Base-by-base conservation (phyloP, 305 asterid species). In the Lippia alba region DNA sequence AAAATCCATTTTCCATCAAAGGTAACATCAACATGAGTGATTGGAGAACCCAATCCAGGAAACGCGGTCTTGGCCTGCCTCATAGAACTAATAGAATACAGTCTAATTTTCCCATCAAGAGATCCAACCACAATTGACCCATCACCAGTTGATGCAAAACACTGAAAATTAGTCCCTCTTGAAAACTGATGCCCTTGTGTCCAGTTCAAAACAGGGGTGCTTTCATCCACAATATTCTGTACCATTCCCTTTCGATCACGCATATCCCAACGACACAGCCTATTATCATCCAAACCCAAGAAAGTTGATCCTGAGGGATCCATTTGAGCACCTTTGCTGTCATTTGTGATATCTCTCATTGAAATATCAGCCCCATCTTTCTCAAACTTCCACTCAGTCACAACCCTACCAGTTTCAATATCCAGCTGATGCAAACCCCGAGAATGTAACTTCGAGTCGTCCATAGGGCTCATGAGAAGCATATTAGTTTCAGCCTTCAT, bases 191-290 rank as follows among this genome's bases (percentile, higher is more conserved):
- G 99, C 64, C 99, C 99, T 79, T 90, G 97, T 74, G 96, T 84
- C 98, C 98, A 94, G 61, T 93, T 91, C 92, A 93, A 78, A 11
- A 93, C 96, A 36, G 99, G 98, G 32, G 92, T 87, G 71, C 78
- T 92, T 73, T 89, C 95, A 74, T 85, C 75, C 67, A 82, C 96
- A 9, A 92, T 70, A 64, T 86, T 61, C 84, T 95, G 98, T 32
- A 95, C 99, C 68, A 87, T 81, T 44, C 98, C 98, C 66, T 78
- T 81, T 19, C 96, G 81, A 75, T 95, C 99, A 16, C 99, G 92
- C 98, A 95, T 95, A 87, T 95, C 99, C 99, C 99, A 95, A 77
- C 98, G 83, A 66, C 99, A 95, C 61, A 93, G 18, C 73, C 98
- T 82, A 64, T 89, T 93, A 74, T 93, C 97, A 77, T 93, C 98